A percentile compares a stretch with the other conserved stretches of the same genome.
phyloP scores from a whole-genome alignment of 495 filamentous ascomycete species.

The Articulospora tetracladia region DNA sequence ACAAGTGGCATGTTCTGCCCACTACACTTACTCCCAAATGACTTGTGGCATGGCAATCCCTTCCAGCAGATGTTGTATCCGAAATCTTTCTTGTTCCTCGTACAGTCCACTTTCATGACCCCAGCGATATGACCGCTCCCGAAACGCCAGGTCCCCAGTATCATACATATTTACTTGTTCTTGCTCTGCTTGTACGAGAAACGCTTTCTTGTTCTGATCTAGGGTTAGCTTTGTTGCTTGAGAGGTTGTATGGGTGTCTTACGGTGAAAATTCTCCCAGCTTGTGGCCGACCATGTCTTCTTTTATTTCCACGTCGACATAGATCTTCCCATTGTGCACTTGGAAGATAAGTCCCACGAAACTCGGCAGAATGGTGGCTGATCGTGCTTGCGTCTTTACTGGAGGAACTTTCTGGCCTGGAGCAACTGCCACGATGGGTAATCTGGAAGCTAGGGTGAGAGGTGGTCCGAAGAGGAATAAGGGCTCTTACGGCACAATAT shows the following conservation, averaged over 20 bases:
- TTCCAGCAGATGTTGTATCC: no score
- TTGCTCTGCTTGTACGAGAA: constrained; percentile 79
- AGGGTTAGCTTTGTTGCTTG: constrained; percentile 5
- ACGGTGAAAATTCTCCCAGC: constrained; percentile 91
- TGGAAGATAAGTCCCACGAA: constrained; percentile 94
- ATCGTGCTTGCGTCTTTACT: constrained; percentile 84
- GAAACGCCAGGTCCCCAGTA: background rate
- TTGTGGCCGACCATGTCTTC: constrained; percentile 99
- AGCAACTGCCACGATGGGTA: constrained; percentile 59
- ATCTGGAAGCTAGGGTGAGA: constrained; percentile 33
- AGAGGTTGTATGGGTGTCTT: constrained; percentile 36
- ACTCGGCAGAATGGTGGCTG: constrained; percentile 91
- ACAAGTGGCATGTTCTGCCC: no score
- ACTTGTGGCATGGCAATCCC: no score
- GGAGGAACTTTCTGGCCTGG: constrained; percentile 62
- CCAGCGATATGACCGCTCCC: background rate
- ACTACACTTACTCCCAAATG: no score
- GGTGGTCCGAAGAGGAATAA: background rate
- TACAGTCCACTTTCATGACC: no score
- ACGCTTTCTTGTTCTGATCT: constrained; percentile 73
- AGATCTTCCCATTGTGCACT: constrained; percentile 92
- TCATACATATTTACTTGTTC: constrained; percentile 53
- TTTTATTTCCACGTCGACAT: constrained; percentile 82
- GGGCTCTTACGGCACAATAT: constrained; percentile 65
- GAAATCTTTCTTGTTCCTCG: no score